Conservation (phyloP, 2,329 filamentous ascomycete species). For the Diaporthe longicolla region DNA sequence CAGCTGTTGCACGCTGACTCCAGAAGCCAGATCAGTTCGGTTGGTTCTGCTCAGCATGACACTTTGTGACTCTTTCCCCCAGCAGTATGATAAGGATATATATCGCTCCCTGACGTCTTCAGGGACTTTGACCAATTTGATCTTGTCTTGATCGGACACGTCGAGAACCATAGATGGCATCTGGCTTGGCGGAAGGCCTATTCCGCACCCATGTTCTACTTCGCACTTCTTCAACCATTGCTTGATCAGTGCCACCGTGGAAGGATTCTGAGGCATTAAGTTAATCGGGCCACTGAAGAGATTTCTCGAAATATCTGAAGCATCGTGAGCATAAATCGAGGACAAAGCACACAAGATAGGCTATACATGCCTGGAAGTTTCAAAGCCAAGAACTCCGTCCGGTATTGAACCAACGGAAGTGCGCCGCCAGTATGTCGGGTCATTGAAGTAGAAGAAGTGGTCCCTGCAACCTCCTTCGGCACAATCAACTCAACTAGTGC, state of each 20-base stretch:
- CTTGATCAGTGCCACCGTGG: background rate
- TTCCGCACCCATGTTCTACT: background rate
- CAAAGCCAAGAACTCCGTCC: background rate
- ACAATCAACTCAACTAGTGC: background rate
- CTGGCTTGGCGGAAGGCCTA: background rate
- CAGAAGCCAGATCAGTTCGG: background rate
- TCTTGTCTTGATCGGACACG: background rate
- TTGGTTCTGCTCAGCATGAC: background rate
- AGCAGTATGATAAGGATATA: background rate
- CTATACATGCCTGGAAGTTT: background rate
- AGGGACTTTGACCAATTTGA: background rate
- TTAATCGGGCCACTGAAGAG: background rate
- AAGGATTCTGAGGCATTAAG: background rate
- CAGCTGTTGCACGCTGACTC: background rate
- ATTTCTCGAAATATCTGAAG: background rate
- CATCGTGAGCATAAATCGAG: background rate
- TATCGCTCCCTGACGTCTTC: background rate
- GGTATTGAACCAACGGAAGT: background rate
- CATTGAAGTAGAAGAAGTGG: background rate
- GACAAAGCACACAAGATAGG: background rate
- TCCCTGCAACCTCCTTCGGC: background rate
- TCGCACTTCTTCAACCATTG: background rate
- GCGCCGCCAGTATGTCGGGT: too few species aligned
- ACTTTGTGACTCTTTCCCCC: background rate
- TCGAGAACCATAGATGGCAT: background rate